phyloP scores from a whole-genome alignment of 2,329 filamentous ascomycete genomes.

The Penicillium palitans region DNA sequence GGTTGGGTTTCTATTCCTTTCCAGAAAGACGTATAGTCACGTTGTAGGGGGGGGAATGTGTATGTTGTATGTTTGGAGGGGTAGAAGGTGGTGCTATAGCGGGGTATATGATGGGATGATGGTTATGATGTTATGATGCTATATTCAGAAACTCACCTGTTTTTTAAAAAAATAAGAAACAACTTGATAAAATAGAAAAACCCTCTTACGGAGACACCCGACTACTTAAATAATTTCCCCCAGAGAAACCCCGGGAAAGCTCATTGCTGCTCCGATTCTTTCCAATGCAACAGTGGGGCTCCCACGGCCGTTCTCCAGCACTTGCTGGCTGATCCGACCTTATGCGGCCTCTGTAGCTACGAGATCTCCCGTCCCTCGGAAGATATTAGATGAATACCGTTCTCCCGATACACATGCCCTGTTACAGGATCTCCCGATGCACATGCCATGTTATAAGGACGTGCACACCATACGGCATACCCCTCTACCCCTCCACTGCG shows the following conservation, averaged over 20 bases:
- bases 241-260: conserved; percentile 28
- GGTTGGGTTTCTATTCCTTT: conserved; percentile 7
- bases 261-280: conserved; percentile 40
- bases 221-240: conserved; percentile 26
- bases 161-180: conserved; percentile 11
- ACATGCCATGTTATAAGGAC: neutral
- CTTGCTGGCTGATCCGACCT: conserved; percentile 34
- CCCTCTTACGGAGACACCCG: conserved; percentile 20
- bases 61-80: neutral
- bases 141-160: conserved; percentile 20
- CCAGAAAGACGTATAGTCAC: conserved; percentile 15
- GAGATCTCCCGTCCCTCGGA: conserved; percentile 44
- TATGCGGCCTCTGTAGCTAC: conserved; percentile 29
- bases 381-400: conserved; percentile 21
- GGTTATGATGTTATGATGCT: neutral
- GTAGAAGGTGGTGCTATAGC: conserved; percentile 19
- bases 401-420: neutral
- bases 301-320: conserved; percentile 24
- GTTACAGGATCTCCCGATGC: neutral
- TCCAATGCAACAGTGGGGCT: conserved; percentile 42
- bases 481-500: neutral
- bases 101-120: conserved; percentile 20
- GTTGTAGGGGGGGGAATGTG: neutral
- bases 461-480: conserved; percentile 3
- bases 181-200: conserved; percentile 9